Base-by-base conservation (phyloP, 2,329 filamentous ascomycete genomes). In the Fusarium sp. region DNA sequence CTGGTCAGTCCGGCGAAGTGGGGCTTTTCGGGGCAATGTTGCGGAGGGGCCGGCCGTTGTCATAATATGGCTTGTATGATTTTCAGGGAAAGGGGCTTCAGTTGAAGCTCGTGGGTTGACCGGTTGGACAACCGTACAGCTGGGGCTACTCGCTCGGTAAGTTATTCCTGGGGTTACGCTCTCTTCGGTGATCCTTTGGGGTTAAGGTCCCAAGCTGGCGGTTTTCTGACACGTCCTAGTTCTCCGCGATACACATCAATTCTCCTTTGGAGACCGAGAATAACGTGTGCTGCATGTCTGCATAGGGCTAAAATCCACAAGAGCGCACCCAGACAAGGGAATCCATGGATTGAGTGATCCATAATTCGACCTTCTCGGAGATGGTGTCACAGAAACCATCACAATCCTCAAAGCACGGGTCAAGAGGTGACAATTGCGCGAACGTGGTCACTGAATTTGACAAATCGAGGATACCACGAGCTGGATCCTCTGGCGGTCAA, bases 1-100 rank as follows among this genome's bases (percentile, higher is more conserved):
- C 41, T 20, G n/a, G 52, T 59, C 30, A 18, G 65, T 23, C 61
- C 57, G 69, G 57, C 50, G 13, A 72, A 56, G 61, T 63, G 70
- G 70, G 39, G 45, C 27, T 8, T 23, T 60, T 27, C 25, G 60
- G 54, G 59, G 34, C 43, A 20, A 66, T 63, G 48, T 62, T 60
- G 43, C 43, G 43, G 54, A 43, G 20, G 41, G 34, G 37, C 45
- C 35, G 35, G 35, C 50, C 56, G 56, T 52, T 54, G 30, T 64
- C 34, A 58, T 57, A 71, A 34, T 61, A 56, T 48, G 14, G 41
- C 66, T 73, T 11, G 56, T 64, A 64, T 45, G 43, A 60, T 39
- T 20, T 39, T n/a, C 18, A 60, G 61, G 39, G 30, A 34, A 52
- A 50, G 48, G 37, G 61, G 43, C 32, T 37, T 27, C 20, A 41